Base-by-base conservation (phyloP, 2,329 filamentous ascomycete species). In the Sporothrix dimorphospora region DNA sequence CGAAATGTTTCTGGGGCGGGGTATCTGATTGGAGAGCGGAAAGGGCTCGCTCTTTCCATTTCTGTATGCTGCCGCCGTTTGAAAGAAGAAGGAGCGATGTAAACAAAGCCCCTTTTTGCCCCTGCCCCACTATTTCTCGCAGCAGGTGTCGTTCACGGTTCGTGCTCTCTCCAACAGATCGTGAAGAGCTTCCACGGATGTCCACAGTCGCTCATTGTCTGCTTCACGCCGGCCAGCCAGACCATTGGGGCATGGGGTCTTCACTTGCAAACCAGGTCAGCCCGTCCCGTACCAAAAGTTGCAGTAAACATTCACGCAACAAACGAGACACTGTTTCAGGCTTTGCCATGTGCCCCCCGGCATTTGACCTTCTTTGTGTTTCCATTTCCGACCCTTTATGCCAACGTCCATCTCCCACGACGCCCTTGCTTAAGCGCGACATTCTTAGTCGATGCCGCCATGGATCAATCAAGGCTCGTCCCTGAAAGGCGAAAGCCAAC, bases 61-160 rank as follows among this genome's bases (percentile, higher is more conserved):
- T 21, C 34, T 14, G 30, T 42, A 42, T 40, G 57, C 34, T 3
- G 19, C 2, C 19, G n/a, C n/a, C n/a, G 30, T 40, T 24, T 42
- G 7, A n/a, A 61, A 42, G 24, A 19, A n/a, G 34, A 61, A 61
- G 34, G 57, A 61, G 57, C 57, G n/a, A 61, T 61, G 57, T 42
- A 61, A 61, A 42, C 57, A 61, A 40, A 42, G 49, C 49, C 49
- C n/a, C 5, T 53, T 24, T 27, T 42, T 42, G 40, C 2, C 40
- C 7, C 12, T 4, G 19, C 19, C 47, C 19, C n/a, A 21, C 47
- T 51, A 8, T 51, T n/a, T 21, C 19, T 21, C 8, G 49, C 49
- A 53, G 24, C 49, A 27, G 12, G 7, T 12, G 3, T 14, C 4
- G 8, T 53, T 53, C n/a, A 14, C 49, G 11, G 11, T 4, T 7